Base-by-base conservation (phyloP, 345 rosid species). In the Eucalyptus brandiana region DNA sequence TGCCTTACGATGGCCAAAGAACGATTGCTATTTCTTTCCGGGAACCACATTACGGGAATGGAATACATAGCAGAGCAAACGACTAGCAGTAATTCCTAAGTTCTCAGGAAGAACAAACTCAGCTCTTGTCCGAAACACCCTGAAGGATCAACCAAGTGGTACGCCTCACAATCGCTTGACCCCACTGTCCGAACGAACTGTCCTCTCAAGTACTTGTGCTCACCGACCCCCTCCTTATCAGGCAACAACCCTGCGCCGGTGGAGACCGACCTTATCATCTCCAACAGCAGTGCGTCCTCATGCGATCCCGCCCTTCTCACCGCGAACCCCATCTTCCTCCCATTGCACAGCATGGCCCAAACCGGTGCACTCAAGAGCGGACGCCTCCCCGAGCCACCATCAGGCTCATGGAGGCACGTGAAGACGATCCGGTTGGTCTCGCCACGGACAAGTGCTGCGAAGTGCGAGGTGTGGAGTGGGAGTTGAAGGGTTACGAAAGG, bases 151-250 rank as follows among this genome's bases (percentile, higher is more conserved):
- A 89, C 88, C 87, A 89, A 81, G 65, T 88, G 91, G 80, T 88
- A 89, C 19, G 87, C 90, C 62, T 90, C 89, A 14, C 91, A 88
- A 87, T 90, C 72, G 48, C 80, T 86, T 24, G 88, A 88, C 26
- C 90, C 91, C 18, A 45, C 80, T 15, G n/a, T 69, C 40, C 50
- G 44, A 89, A 91, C 90, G 56, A 91, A 92, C 87, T 92, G 91
- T 9, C 90, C 92, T 54, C 91, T 91, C 86, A 92, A 44, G 86
- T 91, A 89, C 89, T 89, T 92, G 56, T 37, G 60, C 48, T 88
- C 88, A 28, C 88, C 89, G 7, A 87, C 14, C 56, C 88, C 89
- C 6, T 28, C 62, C 85, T 81, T 72, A 6, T 72, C 88, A 3
- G 69, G 89, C 87, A 88, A 30, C 26, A 89, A 26, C 83, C 92